Evolutionary conservation across 2,329 filamentous ascomycete genomes (phyloP).

Genomic region (Venturia pyrina): DNA sequence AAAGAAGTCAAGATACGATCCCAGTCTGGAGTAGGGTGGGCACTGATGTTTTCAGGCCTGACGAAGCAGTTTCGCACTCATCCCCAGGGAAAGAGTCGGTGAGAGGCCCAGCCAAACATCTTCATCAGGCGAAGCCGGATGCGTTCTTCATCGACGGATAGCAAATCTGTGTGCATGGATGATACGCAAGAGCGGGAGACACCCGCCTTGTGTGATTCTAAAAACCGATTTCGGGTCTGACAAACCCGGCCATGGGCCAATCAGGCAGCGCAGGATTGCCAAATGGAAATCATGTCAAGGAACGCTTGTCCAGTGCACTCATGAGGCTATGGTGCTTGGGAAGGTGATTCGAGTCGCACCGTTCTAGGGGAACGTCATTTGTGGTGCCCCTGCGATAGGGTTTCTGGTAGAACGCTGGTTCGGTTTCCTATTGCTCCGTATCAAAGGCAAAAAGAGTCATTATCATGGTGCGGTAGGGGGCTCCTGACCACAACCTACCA

Average conservation of each 20-base stretch:
- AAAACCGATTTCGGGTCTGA: background rate
- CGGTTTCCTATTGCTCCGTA: background rate
- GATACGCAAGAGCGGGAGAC: background rate
- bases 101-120: background rate
- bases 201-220: background rate
- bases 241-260: background rate
- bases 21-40: background rate
- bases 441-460: background rate
- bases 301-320: background rate
- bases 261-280: background rate
- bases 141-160: conserved; percentile 2
- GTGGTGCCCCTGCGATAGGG: background rate
- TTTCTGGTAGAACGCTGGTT: background rate
- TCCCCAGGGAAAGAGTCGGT: background rate
- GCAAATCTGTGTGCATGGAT: conserved; percentile 3
- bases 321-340: background rate
- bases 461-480: too few species aligned
- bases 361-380: background rate
- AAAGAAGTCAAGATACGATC: background rate
- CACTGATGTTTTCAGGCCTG: background rate
- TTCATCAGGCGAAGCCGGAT: background rate
- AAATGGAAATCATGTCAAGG: background rate
- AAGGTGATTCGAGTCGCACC: background rate
- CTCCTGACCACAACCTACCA: background rate
- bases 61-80: background rate